A percentile compares a stretch with the other conserved stretches of the same genome.
Evolutionary conservation across 352 stramenopile genomes (phyloP).

Genomic region (Phytophthora capsici): DNA sequence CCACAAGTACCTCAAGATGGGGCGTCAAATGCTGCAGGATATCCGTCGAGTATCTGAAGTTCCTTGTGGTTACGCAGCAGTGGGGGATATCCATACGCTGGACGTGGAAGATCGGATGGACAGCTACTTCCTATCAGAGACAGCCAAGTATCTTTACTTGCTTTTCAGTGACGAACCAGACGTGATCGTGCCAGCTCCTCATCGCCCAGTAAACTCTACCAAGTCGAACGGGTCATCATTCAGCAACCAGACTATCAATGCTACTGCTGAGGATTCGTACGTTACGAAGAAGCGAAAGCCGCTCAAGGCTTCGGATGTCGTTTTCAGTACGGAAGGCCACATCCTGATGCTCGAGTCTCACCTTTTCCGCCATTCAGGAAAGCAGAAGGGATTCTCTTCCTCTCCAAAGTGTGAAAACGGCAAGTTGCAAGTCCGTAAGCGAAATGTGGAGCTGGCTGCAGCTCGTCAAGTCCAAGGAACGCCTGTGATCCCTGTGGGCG

Average conservation of each 20-base stretch:
- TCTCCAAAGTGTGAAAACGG: constrained; percentile 61
- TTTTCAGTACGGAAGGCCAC: constrained; percentile 88
- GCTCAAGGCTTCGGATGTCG: constrained; percentile 71
- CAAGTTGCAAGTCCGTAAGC: constrained; percentile 47
- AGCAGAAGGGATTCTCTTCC: constrained; percentile 8
- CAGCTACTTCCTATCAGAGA: constrained; percentile 99
- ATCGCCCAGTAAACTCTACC: constrained; percentile 4
- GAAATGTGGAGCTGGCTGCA: constrained; percentile 43
- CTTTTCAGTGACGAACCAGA: constrained; percentile 95
- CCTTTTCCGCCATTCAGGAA: constrained; percentile 47
- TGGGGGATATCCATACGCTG: constrained; percentile 91
- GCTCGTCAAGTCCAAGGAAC: constrained; percentile 16
- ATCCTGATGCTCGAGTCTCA: constrained; percentile 67
- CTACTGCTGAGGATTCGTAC: constrained; percentile 12
- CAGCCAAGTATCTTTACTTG: constrained; percentile 99
- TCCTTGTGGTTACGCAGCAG: constrained; percentile 93
- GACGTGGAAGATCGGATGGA: constrained; percentile 97
- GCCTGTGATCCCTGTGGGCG: constrained; percentile 47
- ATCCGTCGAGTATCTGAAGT: constrained; percentile 89
- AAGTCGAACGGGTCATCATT: neutral
- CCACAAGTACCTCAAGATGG: constrained; percentile 91
- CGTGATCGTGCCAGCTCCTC: constrained; percentile 63
- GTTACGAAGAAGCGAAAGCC: constrained; percentile 29
- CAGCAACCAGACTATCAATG: constrained; percentile 11
- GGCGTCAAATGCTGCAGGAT: constrained; percentile 85